Base-by-base conservation (phyloP, 371 early-diverging fungal species). In the Dinochytrium kinnereticum region DNA sequence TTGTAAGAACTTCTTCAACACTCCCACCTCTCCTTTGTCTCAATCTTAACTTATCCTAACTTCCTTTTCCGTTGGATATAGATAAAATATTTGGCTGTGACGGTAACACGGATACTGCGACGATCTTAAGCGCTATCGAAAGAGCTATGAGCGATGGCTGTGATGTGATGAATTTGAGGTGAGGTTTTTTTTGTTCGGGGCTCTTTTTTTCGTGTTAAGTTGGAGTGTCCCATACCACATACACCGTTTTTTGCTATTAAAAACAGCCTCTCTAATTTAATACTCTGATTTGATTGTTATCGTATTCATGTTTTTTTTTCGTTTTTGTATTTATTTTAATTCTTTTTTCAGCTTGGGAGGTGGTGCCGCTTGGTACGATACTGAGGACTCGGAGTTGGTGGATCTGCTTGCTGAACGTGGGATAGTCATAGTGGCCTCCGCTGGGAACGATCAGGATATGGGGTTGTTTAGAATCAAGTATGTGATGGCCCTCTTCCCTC, bases 61-160 rank as follows among this genome's bases (percentile, higher is more conserved):
- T 53, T 24, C n/a, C n/a, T n/a, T n/a, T n/a, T n/a, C n/a, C n/a
- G n/a, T n/a, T n/a, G n/a, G n/a, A n/a, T n/a, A n/a, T 61, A 39
- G 80, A 71, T 73, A 70, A 76, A 37, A 64, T 79, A 26, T 90
- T 93, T 80, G 90, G 91, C 2, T 92, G 93, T 75, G 70, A 76
- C 7, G 91, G 90, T 10, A 78, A 81, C 36, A 86, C 89, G 5
- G 82, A 87, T 0, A 86, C 84, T 64, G 92, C 91, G 49, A 73
- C 90, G 2, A 87, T 94, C 2, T 82, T 92, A 30, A 80, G 86
- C 38, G 95, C 91, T 1, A 77, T 94, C 73, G 81, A 86, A 37
- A 76, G 75, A 39, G 93, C 94, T 0, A 82, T 83, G 70, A 70
- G 80, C 0, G 91, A 93, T 72, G 87, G 90, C 2, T 90, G 91